phyloP scores from a whole-genome alignment of 106 monocot species.

The Phalaenopsis aphrodite region DNA sequence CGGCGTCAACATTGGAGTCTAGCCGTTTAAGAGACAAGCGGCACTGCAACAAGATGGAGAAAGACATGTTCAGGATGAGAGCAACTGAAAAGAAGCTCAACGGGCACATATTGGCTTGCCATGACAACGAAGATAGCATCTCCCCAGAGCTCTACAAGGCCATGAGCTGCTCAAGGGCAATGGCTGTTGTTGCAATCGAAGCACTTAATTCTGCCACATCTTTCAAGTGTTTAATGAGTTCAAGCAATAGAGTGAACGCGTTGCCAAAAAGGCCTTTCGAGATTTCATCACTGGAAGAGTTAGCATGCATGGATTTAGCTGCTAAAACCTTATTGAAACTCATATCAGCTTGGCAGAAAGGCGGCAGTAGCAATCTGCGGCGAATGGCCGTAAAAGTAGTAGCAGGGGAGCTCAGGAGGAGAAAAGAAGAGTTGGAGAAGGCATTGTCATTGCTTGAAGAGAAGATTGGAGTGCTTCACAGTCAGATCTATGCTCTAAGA shows the following conservation, averaged over 20 bases:
- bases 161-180: neutral
- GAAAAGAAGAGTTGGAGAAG: neutral
- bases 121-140: neutral
- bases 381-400: neutral
- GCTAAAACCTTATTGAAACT: conserved; percentile 1
- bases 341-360: neutral
- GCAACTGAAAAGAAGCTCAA: neutral
- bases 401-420: neutral
- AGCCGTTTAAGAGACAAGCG: neutral
- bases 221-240: neutral
- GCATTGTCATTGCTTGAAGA: neutral
- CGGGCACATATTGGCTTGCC: too few species aligned
- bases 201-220: neutral
- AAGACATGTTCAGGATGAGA: neutral
- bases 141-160: neutral
- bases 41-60: neutral
- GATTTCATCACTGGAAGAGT: neutral
- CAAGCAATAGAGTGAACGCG: neutral
- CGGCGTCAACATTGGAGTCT: neutral
- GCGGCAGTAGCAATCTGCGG: neutral
- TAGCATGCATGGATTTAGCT: neutral
- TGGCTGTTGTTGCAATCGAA: neutral
- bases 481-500: neutral
- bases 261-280: too few species aligned
- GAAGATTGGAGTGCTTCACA: neutral